Conservation (phyloP, 495 filamentous ascomycete species). For the Aspergillus ostianus region DNA sequence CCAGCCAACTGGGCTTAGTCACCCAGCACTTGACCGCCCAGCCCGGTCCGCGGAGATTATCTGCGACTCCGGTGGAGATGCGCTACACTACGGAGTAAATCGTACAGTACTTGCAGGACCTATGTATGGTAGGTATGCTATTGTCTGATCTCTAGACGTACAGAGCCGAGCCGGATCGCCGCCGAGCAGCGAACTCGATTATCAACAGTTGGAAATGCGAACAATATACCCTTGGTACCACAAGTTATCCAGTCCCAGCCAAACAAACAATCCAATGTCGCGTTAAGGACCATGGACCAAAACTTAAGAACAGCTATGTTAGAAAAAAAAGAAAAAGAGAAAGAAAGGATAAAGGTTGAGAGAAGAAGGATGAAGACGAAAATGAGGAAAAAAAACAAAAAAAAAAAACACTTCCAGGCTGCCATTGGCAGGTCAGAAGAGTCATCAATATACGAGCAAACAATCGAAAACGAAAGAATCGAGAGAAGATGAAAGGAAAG, state of each 20-base stretch:
- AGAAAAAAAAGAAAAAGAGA: background rate
- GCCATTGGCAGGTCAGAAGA: constrained; percentile 4
- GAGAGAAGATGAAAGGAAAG: constrained; percentile 9
- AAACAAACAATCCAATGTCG: background rate
- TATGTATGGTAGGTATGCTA: background rate
- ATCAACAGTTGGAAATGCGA: background rate
- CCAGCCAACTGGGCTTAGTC: background rate
- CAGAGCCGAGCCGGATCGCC: background rate
- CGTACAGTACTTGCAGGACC: too few relatives aligned
- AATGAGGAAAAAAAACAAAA: constrained; percentile 8
- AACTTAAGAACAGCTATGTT: background rate
- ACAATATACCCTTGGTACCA: background rate
- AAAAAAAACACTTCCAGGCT: constrained; percentile 3
- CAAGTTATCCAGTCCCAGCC: background rate
- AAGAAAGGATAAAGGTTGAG: background rate
- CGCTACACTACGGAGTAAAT: too few relatives aligned
- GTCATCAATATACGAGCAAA: constrained; percentile 23
- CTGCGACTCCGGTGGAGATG: too few relatives aligned
- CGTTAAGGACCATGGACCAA: background rate
- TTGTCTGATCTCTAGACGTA: background rate
- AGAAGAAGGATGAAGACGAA: constrained; percentile 4
- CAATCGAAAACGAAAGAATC: constrained; percentile 21
- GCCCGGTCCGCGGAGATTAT: too few relatives aligned
- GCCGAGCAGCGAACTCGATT: background rate
- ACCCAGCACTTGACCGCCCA: too few relatives aligned